Base-by-base conservation (phyloP, 2,329 filamentous ascomycete species). In the Rhinocladiella mackenziei region DNA sequence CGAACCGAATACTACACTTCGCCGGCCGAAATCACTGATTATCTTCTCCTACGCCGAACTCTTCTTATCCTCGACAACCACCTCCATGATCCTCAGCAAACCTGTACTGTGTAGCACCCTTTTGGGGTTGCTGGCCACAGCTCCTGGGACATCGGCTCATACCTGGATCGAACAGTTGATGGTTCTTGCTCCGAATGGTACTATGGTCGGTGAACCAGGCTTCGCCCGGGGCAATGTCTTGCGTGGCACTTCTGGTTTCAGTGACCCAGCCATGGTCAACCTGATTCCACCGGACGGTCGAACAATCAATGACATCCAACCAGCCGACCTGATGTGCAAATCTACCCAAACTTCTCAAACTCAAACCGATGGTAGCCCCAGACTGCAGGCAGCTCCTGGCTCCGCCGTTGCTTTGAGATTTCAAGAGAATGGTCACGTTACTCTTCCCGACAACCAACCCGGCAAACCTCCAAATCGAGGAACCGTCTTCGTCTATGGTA, bases 141-240 rank as follows among this genome's bases (percentile, higher is more conserved):
- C 31, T 18, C 44, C 30, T 38, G 23, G 49, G 19, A 54, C 59
- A 15, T 46, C 51, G 19, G 82, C 79, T 25, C 91, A 96, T 66
- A 84, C 81, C 13, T 96, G 89, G 89, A 76, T 91, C 35, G 89
- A 96, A 66, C 73, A 83, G 58, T 72, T 91, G 37, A 77, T 73
- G 50, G 78, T 80, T 45, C 81, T 96, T 62, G 78, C 80, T 40
- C 63, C 77, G 19, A 84, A 88, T 57, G 89, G 89, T 42, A 79
- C 79, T 23, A 87, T 89, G 61, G 70, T 81, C 14, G 84, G 84
- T 19, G 63, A 74, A 5, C 70, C 77, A 17, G 91, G 91, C 22
- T 95, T 83, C 61, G 70, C 84, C n/a, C 83, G 89, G 52, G 83
- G 81, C 34, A 87, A 81, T 59, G 64, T 80, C 11, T 65, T 75